Evolutionary conservation across 169 alveolate species (phyloP), one percentile per base, ranked within the genome.

Genomic region (Cryptosporidium viatorum): DNA sequence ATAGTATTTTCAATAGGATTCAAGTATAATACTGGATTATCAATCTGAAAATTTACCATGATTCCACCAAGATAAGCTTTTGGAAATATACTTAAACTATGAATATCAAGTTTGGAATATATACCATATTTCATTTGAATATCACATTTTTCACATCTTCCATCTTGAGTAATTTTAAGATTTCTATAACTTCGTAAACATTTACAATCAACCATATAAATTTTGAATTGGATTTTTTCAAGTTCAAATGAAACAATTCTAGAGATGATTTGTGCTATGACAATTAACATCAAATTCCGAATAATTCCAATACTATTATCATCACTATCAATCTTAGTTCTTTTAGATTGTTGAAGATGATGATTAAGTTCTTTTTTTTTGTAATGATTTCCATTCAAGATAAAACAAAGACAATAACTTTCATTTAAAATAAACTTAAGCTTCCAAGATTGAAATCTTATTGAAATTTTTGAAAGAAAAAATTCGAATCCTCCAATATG

Each of bases 61-160:
- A 80, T 31, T 18, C 89, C 89, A 9, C 89, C 89, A 26, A 80
- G 23, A 65, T 80, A 59, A 21, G 89, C 74, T 41, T 80, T 80
- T 26, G 89, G 45, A 37, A 16, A 18, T 31, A 80, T 35, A 62
- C 23, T 29, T 16, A 80, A 21, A 21, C 39, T 14, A 26, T 21
- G 21, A 16, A 80, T 80, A 43, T 37, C 39, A 26, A 59, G 33
- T 33, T n/a, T 60, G 33, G 65, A 45, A 18, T 26, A 29, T 3
- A 80, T 0, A 12, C 89, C 89, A 65, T 62, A 80, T 1, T 39
- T 80, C 39, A 80, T 62, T 5, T 39, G 23, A 26, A 21, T 80
- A 29, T 29, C 31, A 41, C 89, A 80, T 29, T 33, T 60, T n/a
- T n/a, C 48, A 41, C 89, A 80, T 39, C 21, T 80, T 12, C 62